Conservation (phyloP, 345 rosid genomes). For the Citrus hindsii region DNA sequence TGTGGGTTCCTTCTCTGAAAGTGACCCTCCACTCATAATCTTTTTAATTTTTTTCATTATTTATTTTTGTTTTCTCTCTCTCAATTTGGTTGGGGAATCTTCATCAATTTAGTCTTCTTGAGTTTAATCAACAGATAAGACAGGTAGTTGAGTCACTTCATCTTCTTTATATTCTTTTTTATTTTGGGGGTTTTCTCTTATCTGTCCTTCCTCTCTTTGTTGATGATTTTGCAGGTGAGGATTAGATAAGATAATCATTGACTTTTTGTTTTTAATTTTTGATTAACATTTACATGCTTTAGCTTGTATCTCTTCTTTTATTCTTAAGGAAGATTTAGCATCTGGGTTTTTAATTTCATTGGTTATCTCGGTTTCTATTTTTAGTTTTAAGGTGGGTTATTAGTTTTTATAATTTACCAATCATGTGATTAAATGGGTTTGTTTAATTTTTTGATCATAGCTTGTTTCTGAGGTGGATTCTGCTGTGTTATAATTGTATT, state of each 20-base stretch:
- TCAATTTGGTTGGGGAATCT: slow-evolving; percentile 28
- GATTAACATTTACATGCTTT: not conserved
- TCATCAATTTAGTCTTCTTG: slow-evolving; percentile 9
- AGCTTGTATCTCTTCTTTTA: slow-evolving; percentile 4
- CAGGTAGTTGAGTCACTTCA: slow-evolving; percentile 45
- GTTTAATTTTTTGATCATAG: not conserved
- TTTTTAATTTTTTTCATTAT: too few species aligned
- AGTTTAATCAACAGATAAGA: slow-evolving; percentile 27
- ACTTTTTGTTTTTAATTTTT: slow-evolving; percentile 6
- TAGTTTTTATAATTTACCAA: not conserved
- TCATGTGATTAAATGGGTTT: slow-evolving; percentile 3
- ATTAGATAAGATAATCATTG: not conserved
- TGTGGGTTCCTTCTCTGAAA: too few species aligned
- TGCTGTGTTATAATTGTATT: not conserved
- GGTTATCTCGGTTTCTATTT: slow-evolving; percentile 16
- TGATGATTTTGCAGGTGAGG: slow-evolving; percentile 12
- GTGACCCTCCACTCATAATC: too few species aligned
- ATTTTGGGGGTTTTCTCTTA: not conserved
- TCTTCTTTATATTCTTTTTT: not conserved
- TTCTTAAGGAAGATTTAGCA: slow-evolving; percentile 24
- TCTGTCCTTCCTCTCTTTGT: not conserved
- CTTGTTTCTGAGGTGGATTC: not conserved
- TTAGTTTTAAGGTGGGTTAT: slow-evolving; percentile 3
- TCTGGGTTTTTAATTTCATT: slow-evolving; percentile 11
- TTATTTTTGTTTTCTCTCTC: not conserved